A percentile compares a stretch with the other conserved stretches of the same genome.
These are phyloP conservation scores for Lachancea fermentati DNA, from an alignment of 805 yeast genomes.

Conservation along the genomic window DNA sequence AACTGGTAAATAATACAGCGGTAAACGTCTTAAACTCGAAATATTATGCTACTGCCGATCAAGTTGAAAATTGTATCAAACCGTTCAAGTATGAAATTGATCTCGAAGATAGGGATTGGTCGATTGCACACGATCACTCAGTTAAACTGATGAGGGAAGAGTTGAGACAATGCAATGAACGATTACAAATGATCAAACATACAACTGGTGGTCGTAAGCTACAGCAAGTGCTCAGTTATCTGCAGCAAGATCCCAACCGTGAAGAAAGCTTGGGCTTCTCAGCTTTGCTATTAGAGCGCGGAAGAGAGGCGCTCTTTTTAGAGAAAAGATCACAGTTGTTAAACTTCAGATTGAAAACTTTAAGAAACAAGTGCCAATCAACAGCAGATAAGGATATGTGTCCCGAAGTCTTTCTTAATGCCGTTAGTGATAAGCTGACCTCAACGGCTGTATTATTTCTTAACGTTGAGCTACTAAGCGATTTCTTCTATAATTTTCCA, in stretches of 20 bases:
- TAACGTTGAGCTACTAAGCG: slow-evolving; percentile 89
- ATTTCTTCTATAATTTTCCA: slow-evolving; percentile 94
- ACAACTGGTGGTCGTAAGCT: slow-evolving; percentile 81
- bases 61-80: slow-evolving; percentile 95
- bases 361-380: slow-evolving; percentile 68
- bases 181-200: slow-evolving; percentile 52
- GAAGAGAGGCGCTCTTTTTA: slow-evolving; percentile 78
- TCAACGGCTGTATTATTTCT: slow-evolving; percentile 89
- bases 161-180: slow-evolving; percentile 68
- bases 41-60: slow-evolving; percentile 91
- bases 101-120: slow-evolving; percentile 94
- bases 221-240: slow-evolving; percentile 72
- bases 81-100: slow-evolving; percentile 98
- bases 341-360: slow-evolving; percentile 67
- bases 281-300: slow-evolving; percentile 63
- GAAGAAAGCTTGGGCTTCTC: slow-evolving; percentile 84
- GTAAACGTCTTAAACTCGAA: slow-evolving; percentile 68
- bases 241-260: slow-evolving; percentile 37
- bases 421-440: slow-evolving; percentile 85
- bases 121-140: slow-evolving; percentile 71
- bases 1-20: slow-evolving; percentile 81
- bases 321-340: slow-evolving; percentile 66
- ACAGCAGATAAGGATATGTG: slow-evolving; percentile 83
- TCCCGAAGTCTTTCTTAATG: slow-evolving; percentile 91
- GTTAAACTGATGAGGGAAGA: slow-evolving; percentile 74